These are phyloP conservation scores for Hansenula lynferdii DNA, from an alignment of 1,139 yeast genomes.

Conservation along the genomic window DNA sequence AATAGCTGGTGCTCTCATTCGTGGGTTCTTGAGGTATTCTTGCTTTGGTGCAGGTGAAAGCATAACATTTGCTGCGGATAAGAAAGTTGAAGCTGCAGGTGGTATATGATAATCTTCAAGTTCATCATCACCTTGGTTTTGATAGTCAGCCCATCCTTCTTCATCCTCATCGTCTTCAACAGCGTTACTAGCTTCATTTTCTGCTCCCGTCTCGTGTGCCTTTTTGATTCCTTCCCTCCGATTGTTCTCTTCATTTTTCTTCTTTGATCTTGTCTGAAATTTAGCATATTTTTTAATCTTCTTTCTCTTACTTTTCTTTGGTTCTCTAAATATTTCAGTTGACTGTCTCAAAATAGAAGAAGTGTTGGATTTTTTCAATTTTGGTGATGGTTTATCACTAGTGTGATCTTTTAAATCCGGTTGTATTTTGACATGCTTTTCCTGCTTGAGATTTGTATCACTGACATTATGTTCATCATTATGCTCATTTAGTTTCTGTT, in stretches of 20 bases:
- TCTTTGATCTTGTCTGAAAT: conserved; percentile 23
- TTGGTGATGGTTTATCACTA: neutral
- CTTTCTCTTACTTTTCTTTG: conserved; percentile 15
- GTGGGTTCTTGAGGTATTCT: conserved; percentile 59
- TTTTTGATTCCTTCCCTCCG: no score
- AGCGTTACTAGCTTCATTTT: conserved; percentile 1
- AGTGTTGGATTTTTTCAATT: neutral
- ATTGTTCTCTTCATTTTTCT: conserved; percentile 1
- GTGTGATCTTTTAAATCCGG: neutral
- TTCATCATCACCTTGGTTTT: neutral
- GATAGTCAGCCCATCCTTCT: neutral
- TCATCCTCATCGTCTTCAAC: conserved; percentile 2
- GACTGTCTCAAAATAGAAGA: conserved; percentile 3
- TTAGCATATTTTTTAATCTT: conserved; percentile 26
- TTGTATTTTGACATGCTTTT: neutral
- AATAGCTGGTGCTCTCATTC: conserved; percentile 49
- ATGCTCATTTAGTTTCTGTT: no score
- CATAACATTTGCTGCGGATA: conserved; percentile 54
- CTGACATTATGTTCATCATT: conserved; percentile 1
- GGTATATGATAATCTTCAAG: conserved; percentile 36
- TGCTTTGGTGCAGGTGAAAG: conserved; percentile 83
- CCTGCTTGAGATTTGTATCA: neutral
- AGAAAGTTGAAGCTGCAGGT: conserved; percentile 51
- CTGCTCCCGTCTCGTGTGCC: neutral
- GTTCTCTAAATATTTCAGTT: conserved; percentile 6